Evolutionary conservation across 1,139 yeast species (phyloP).

Genomic region (Arxiozyma slooffiae): DNA sequence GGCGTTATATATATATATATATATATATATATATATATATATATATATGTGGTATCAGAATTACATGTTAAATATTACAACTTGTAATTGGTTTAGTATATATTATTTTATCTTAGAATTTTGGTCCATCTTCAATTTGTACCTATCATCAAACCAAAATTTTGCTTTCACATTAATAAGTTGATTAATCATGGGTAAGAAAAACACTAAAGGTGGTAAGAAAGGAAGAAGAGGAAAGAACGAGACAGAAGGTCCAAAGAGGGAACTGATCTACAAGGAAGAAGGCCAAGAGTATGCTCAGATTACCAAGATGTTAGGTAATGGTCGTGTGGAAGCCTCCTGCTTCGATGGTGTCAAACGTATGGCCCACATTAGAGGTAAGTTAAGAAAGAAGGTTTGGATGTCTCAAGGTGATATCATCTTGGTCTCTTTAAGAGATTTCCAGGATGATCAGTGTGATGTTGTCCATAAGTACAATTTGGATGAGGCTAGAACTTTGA

Average conservation of each 20-base stretch:
- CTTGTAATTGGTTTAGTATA: constrained; percentile 34
- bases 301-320: constrained; percentile 96
- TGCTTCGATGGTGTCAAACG: constrained; percentile 93
- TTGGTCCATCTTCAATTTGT: constrained; percentile 66
- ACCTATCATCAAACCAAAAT: constrained; percentile 59
- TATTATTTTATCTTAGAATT: too few relatives aligned
- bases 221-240: constrained; percentile 99
- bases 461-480: constrained; percentile 94
- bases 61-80: too few relatives aligned
- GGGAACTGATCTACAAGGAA: constrained; percentile 84
- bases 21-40: too few relatives aligned
- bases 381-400: constrained; percentile 99
- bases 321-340: constrained; percentile 89
- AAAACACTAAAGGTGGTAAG: constrained; percentile 38
- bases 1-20: too few relatives aligned
- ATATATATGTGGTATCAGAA: too few relatives aligned
- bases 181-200: constrained; percentile 27
- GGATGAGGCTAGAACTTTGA: constrained; percentile 95
- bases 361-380: constrained; percentile 97
- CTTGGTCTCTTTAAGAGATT: constrained; percentile 90
- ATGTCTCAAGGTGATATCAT: constrained; percentile 98
- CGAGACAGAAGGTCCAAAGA: constrained; percentile 81
- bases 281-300: constrained; percentile 99
- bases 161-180: constrained; percentile 24
- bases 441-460: constrained; percentile 97